Evolutionary conservation across 257 asterid species (phyloP), one percentile per base, ranked within the genome.

Genomic region (Jacaranda mimosifolia): DNA sequence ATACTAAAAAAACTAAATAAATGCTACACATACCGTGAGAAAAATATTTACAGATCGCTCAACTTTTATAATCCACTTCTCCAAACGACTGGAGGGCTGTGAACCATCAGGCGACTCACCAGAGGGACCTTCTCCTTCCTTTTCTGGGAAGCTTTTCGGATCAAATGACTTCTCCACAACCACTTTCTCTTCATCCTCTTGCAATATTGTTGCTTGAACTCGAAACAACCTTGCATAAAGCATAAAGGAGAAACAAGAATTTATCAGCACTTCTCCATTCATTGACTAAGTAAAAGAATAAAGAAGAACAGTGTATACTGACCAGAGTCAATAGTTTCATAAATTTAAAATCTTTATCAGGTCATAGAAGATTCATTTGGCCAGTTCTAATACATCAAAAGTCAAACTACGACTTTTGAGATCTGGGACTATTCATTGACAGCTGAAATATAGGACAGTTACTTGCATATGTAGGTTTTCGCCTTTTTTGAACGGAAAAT

Each of bases 21-120:
- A 70, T 17, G 48, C 1, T 45, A 57, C 74, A 55, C 79, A 9
- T 89, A 91, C 98, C 73, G 97, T 96, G 68, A 96, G 97, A 57
- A 93, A 78, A 60, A 93, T 84, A 86, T 96, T 96, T 57, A 91
- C 65, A n/a, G 98, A 93, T 73, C 93, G 99, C 87, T 96, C 99
- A 45, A 90, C 2, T 86, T 93, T 93, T 76, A 93, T 80, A 68
- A 86, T 74, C 94, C 87, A 85, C 78, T 85, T 89, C 78, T 91
- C 95, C 14, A 83, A 72, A 83, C 84, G 91, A 82, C 80, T 85
- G 38, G 94, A 58, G 26, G 89, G 71, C 7, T 53, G 65, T 55
- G 96, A 80, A 76, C 75, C 75, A 21, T 83, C 86, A 0, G 87
- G 81, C 15, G 80, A 74, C 55, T 79, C 79, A 32, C 89, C 86